phyloP scores from a whole-genome alignment of 768 basidiomycete genomes.

The Auricularia cornea region DNA sequence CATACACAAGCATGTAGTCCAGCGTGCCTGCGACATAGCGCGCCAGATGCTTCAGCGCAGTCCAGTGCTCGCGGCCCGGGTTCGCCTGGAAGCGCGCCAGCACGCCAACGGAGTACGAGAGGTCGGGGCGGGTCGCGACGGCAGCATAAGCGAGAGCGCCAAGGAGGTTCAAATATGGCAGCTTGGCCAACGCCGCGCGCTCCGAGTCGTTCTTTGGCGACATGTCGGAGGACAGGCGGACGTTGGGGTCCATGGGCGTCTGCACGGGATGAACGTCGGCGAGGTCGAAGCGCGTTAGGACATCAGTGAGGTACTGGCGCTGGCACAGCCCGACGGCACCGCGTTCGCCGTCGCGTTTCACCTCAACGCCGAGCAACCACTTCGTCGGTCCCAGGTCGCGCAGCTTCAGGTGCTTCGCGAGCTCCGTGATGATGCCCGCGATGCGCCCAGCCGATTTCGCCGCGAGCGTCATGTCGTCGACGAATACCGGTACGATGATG shows the following conservation, averaged over 20 bases:
- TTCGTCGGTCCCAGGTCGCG: conserved; percentile 6
- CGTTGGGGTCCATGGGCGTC: conserved; percentile 13
- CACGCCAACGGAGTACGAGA: not conserved
- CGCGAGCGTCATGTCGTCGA: conserved; percentile 22
- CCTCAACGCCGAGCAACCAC: conserved; percentile 18
- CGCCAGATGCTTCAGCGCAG: not conserved
- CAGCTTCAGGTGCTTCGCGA: not conserved
- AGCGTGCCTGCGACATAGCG: conserved; percentile 1
- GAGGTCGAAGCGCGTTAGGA: conserved; percentile 10
- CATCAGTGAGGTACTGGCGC: conserved; percentile 11
- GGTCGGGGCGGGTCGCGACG: not conserved
- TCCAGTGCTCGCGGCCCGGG: not conserved
- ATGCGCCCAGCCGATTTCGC: not conserved
- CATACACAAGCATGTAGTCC: not conserved
- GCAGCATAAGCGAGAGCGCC: not conserved
- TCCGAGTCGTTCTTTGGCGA: conserved; percentile 15
- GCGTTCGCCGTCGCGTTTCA: conserved; percentile 7
- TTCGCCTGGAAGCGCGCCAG: not conserved
- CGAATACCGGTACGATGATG: conserved; percentile 20
- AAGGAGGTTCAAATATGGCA: not conserved
- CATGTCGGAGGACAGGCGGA: conserved; percentile 4
- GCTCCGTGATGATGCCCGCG: not conserved
- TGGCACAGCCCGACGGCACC: conserved; percentile 10
- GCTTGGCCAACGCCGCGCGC: not conserved
- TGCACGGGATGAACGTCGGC: conserved; percentile 5